Evolutionary conservation across 352 stramenopile genomes (phyloP).

Genomic region (Phytophthora gonapodyides): DNA sequence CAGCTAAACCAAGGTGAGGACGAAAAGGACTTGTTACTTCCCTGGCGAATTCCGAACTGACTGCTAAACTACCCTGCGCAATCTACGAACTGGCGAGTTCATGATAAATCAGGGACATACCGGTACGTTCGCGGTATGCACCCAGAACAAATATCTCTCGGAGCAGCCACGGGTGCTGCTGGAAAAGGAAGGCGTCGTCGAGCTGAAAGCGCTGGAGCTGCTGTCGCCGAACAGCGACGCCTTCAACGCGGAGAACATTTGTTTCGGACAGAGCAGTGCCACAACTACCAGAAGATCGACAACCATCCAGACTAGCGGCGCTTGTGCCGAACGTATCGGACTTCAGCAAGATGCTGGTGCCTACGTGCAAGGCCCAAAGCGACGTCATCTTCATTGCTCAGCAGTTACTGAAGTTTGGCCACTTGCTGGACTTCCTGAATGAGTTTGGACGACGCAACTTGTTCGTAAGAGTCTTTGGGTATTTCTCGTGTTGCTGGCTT

Average conservation of each 20-base stretch:
- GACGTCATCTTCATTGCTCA: slow-evolving; percentile 72
- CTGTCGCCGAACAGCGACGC: slow-evolving; percentile 45
- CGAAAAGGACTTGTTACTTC: too few species aligned
- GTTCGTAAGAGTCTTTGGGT: too few species aligned
- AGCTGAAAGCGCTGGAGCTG: slow-evolving; percentile 54
- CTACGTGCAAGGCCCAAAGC: slow-evolving; percentile 44
- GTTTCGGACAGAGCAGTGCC: slow-evolving; percentile 82
- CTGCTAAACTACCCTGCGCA: too few species aligned
- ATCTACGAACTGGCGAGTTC: too few species aligned
- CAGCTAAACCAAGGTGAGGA: too few species aligned
- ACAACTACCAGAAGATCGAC: slow-evolving; percentile 70
- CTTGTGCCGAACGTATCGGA: slow-evolving; percentile 69
- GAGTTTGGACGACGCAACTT: slow-evolving; percentile 75
- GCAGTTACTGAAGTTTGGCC: slow-evolving; percentile 66
- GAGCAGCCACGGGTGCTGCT: slow-evolving; percentile 38
- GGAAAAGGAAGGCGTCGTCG: slow-evolving; percentile 38
- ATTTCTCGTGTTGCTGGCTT: slow-evolving; percentile 2
- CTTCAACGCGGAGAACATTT: slow-evolving; percentile 60
- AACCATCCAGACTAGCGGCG: slow-evolving; percentile 57
- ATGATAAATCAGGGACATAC: too few species aligned
- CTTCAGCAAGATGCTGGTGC: slow-evolving; percentile 70
- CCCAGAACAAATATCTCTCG: slow-evolving; percentile 55
- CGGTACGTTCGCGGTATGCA: too few species aligned
- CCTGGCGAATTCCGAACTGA: too few species aligned
- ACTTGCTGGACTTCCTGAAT: slow-evolving; percentile 77